Percentiles rank a stretch among this genome's conserved stretches.
Conservation (phyloP, 345 rosid species). For the Salix purpurea region DNA sequence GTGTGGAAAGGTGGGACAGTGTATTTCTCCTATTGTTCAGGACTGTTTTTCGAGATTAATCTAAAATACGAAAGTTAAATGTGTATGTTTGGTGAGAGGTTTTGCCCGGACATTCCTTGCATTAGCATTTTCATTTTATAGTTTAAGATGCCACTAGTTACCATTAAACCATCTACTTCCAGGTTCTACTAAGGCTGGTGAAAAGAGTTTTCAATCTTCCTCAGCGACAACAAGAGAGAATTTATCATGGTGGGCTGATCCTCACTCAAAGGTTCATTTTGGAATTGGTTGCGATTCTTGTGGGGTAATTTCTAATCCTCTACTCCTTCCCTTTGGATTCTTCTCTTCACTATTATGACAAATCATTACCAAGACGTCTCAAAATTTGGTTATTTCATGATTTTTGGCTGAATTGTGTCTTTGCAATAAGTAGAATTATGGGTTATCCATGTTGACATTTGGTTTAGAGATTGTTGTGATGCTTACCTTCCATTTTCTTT, state of each 20-base stretch:
- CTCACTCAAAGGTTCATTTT: slow-evolving; percentile 27
- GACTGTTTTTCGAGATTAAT: no score
- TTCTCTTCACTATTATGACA: background rate
- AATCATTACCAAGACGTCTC: background rate
- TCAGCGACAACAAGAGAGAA: slow-evolving; percentile 1
- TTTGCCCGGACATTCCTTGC: no score
- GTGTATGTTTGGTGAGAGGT: no score
- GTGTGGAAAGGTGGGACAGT: no score
- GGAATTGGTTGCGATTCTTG: slow-evolving; percentile 71
- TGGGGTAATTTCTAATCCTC: slow-evolving; percentile 41
- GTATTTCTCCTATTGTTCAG: no score
- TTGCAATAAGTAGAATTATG: background rate
- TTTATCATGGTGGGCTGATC: slow-evolving; percentile 23
- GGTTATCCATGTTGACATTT: no score
- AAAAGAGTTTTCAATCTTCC: slow-evolving; percentile 11
- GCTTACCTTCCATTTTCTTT: background rate
- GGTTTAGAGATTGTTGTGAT: background rate
- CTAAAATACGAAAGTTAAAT: no score
- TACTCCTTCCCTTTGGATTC: background rate
- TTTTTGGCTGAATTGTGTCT: background rate
- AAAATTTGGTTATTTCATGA: background rate
- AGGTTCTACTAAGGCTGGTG: slow-evolving; percentile 35
- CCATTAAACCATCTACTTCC: slow-evolving; percentile 10
- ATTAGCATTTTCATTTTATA: background rate
- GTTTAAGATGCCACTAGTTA: background rate